phyloP scores from a whole-genome alignment of 169 alveolate species.

The Plasmodium cynomolgi region DNA sequence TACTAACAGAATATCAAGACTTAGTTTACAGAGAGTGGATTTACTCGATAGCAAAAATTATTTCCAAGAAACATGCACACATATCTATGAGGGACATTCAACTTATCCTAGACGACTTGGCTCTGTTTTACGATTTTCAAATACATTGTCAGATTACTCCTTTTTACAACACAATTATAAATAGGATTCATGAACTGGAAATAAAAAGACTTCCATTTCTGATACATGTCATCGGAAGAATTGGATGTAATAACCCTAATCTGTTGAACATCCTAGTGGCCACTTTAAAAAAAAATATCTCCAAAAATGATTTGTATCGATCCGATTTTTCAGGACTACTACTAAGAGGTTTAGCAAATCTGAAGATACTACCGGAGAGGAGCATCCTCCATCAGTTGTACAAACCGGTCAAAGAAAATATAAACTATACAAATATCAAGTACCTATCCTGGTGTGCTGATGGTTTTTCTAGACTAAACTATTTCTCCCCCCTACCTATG shows the following conservation, averaged over 20 bases:
- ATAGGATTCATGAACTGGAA: slow-evolving; percentile 82
- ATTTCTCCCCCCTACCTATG: slow-evolving; percentile 76
- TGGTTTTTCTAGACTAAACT: slow-evolving; percentile 79
- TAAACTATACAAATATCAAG: slow-evolving; percentile 80
- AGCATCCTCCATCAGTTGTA: slow-evolving; percentile 76
- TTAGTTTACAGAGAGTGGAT: slow-evolving; percentile 86
- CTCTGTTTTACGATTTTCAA: slow-evolving; percentile 84
- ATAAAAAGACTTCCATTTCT: slow-evolving; percentile 81
- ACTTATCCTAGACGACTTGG: slow-evolving; percentile 83
- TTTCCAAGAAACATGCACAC: slow-evolving; percentile 80
- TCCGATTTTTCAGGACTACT: slow-evolving; percentile 82
- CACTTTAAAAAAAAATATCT: slow-evolving; percentile 70
- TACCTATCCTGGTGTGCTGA: slow-evolving; percentile 85
- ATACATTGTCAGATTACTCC: slow-evolving; percentile 79
- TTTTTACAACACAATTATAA: slow-evolving; percentile 77
- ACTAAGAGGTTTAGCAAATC: slow-evolving; percentile 81
- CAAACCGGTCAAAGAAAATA: slow-evolving; percentile 76
- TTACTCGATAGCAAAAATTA: slow-evolving; percentile 81
- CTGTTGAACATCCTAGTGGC: slow-evolving; percentile 76
- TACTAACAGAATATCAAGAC: slow-evolving; percentile 84
- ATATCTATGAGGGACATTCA: slow-evolving; percentile 85
- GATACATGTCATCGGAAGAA: slow-evolving; percentile 83
- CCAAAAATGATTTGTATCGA: slow-evolving; percentile 78
- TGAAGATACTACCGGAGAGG: slow-evolving; percentile 81
- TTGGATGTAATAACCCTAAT: slow-evolving; percentile 80